These are phyloP conservation scores for Senna siamea DNA, from an alignment of 306 rosid species.

Conservation along the genomic window DNA sequence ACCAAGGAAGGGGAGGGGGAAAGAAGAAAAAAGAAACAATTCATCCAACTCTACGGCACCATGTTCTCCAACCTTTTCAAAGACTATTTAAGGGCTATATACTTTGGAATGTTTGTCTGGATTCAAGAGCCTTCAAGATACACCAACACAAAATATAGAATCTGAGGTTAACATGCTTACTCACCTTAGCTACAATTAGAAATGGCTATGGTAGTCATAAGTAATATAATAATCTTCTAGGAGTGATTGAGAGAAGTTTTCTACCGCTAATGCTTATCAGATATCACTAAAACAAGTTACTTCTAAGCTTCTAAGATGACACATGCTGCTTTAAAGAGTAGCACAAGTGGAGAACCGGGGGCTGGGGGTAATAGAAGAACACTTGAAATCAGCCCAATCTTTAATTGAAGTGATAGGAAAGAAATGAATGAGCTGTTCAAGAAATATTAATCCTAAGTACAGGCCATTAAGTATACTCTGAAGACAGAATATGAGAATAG, in stretches of 20 bases:
- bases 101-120: neutral
- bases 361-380: neutral
- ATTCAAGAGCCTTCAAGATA: constrained; percentile 17
- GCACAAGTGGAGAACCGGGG: neutral
- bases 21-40: neutral
- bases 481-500: neutral
- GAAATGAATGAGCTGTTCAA: neutral
- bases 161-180: constrained; percentile 18
- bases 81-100: neutral
- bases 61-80: neutral
- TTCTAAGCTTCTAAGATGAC: neutral
- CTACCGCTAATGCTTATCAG: neutral
- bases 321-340: neutral
- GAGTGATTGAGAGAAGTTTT: neutral
- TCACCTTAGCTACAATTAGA: neutral
- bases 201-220: neutral
- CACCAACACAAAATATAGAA: constrained; percentile 2
- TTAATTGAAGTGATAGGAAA: neutral
- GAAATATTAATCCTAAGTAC: neutral
- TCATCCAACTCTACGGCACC: neutral
- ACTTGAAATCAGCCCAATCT: neutral
- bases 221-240: constrained; percentile 5
- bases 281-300: constrained; percentile 5
- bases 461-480: neutral
- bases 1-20: neutral